Evolutionary conservation across 2,329 filamentous ascomycete genomes (phyloP).

Genomic region (Xylaria sp.): DNA sequence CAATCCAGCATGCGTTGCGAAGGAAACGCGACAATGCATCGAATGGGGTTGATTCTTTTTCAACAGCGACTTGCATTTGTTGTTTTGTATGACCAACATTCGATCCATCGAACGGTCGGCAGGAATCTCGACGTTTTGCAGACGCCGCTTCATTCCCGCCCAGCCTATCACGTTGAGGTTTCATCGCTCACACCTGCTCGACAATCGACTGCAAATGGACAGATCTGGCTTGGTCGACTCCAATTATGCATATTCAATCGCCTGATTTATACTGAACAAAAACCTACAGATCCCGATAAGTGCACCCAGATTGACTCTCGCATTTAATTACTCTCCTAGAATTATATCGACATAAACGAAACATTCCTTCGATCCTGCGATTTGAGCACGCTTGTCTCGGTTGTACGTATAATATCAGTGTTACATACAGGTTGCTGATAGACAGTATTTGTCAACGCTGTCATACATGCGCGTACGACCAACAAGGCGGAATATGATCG

Average conservation of each 20-base stretch:
- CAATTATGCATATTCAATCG: background rate
- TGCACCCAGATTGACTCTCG: conserved; percentile 6
- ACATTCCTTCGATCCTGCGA: background rate
- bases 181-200: conserved; percentile 8
- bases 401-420: background rate
- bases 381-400: background rate
- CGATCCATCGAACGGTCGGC: conserved; percentile 6
- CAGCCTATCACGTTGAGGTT: background rate
- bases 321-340: conserved; percentile 5
- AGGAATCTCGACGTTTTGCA: conserved; percentile 1
- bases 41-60: conserved; percentile 6
- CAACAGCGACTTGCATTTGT: conserved; percentile 1
- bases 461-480: conserved; percentile 4
- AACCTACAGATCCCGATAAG: background rate
- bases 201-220: background rate
- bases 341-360: background rate
- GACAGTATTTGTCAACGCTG: conserved; percentile 18
- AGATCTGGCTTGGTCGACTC: background rate
- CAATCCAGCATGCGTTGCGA: background rate
- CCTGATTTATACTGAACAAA: background rate
- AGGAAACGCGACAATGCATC: conserved; percentile 3
- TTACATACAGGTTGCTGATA: background rate
- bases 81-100: conserved; percentile 20
- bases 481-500: conserved; percentile 4
- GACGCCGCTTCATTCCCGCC: conserved; percentile 8